Conservation (phyloP, 441 rosid species). For the Bruguiera hainesii region DNA sequence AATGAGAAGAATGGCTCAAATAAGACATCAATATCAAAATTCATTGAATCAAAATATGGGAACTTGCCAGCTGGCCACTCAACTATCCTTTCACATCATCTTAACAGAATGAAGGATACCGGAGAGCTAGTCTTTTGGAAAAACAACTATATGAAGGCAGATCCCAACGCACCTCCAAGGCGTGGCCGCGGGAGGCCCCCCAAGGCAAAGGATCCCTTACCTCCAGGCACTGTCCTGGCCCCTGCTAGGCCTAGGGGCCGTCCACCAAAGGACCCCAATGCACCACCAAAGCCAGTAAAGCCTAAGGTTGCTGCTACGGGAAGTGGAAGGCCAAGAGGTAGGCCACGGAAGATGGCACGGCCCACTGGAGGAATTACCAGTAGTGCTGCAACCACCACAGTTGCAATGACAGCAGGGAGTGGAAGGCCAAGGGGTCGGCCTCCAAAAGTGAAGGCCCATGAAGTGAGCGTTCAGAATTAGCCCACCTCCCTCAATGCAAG, state of each 20-base stretch:
- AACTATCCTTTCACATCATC: slow-evolving; percentile 43
- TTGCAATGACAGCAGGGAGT: slow-evolving; percentile 15
- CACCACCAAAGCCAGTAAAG: slow-evolving; percentile 37
- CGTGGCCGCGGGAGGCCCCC: slow-evolving; percentile 78
- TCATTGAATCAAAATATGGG: slow-evolving; percentile 57
- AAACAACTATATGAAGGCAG: slow-evolving; percentile 55
- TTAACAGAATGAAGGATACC: slow-evolving; percentile 53
- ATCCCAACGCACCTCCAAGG: slow-evolving; percentile 57
- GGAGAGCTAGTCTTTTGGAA: slow-evolving; percentile 60
- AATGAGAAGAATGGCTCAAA: slow-evolving; percentile 54
- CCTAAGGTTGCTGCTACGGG: slow-evolving; percentile 31
- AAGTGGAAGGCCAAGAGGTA: slow-evolving; percentile 58
- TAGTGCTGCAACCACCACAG: slow-evolving; percentile 12
- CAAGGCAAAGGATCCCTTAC: slow-evolving; percentile 39
- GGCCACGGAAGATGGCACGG: slow-evolving; percentile 58
- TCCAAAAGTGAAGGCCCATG: slow-evolving; percentile 48
- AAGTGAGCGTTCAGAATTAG: slow-evolving; percentile 46
- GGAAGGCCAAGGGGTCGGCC: slow-evolving; percentile 61
- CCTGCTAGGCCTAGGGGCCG: slow-evolving; percentile 49
- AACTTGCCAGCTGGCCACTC: slow-evolving; percentile 51
- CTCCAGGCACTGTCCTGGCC: slow-evolving; percentile 1
- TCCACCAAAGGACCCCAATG: slow-evolving; percentile 61
- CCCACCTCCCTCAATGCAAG: slow-evolving; percentile 2
- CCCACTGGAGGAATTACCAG: slow-evolving; percentile 47
- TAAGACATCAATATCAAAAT: slow-evolving; percentile 58